Base-by-base conservation (phyloP, 805 yeast species). In the Candida succiphila region DNA sequence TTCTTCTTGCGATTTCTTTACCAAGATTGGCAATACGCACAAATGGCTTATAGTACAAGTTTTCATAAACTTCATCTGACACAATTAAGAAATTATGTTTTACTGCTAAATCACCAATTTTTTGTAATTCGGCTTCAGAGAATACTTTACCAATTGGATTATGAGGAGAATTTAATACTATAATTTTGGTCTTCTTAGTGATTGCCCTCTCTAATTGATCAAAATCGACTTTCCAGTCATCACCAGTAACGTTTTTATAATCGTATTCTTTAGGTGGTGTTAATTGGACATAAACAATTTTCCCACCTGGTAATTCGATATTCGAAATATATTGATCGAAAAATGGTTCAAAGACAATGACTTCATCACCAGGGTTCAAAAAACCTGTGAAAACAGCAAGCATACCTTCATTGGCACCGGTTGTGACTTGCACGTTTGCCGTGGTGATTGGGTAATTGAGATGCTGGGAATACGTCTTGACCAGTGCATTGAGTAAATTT, bases 351-450 rank as follows among this genome's bases (percentile, higher is more conserved):
- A 92, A 83, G 12, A 92, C 96, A 54, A 92, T 83, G 18, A 80
- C 98, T 56, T 92, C 98, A 49, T 92, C 98, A 17, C 94, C 96
- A 2, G 76, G 72, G 29, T 83, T 71, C 42, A 92, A 59, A 45
- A 87, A 80, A 0, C 94, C 98, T 37, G 86, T 79, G 52, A 88
- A 78, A 4, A 81, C 75, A 2, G 95, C 61, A 34, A 85, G 67
- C 67, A 92, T 83, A 25, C 96, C 97, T 60, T 92, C 97, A 50
- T 92, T 92, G 29, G 98, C 98, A 36, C 98, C 98, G 2, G 97
- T 87, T 29, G 96, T 85, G 26, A 89, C 79, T 36, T 79, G 74
- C 27, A 92, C 66, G 50, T 86, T 82, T 19, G 63, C 60, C 15
- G 72, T 65, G 18, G 68, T 65, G 16, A 86, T 60, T 18, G 61